Conservation (phyloP, 179 eudicot genomes). For the Sideroxylon spinosum region DNA sequence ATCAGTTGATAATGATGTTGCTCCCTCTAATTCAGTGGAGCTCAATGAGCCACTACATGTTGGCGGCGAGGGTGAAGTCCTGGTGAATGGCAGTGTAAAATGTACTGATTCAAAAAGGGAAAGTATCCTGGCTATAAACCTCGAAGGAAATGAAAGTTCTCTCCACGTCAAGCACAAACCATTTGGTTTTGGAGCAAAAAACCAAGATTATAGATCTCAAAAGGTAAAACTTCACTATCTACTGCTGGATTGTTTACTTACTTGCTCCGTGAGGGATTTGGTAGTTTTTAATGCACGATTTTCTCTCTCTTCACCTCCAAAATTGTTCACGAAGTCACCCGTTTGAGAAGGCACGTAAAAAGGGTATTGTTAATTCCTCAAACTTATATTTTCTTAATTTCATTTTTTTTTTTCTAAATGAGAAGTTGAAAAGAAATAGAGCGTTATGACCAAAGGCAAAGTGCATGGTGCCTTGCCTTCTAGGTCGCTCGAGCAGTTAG, state of each 20-base stretch:
- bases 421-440: too few species aligned
- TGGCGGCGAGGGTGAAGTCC: conserved; percentile 36
- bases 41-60: conserved; percentile 33
- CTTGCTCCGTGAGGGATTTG: not conserved
- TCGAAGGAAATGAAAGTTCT: conserved; percentile 52
- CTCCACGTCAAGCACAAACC: conserved; percentile 43
- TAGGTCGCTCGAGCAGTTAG: too few species aligned
- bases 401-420: too few species aligned
- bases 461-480: too few species aligned
- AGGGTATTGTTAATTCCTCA: not conserved
- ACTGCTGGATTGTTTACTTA: conserved; percentile 4
- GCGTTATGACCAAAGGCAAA: too few species aligned
- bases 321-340: not conserved
- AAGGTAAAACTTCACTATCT: conserved; percentile 43
- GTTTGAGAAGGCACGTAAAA: not conserved
- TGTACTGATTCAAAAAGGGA: conserved; percentile 41
- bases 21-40: conserved; percentile 29
- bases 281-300: not conserved
- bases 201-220: conserved; percentile 43
- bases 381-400: too few species aligned
- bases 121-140: conserved; percentile 34
- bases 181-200: conserved; percentile 60
- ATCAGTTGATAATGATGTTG: conserved; percentile 30
- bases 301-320: not conserved
- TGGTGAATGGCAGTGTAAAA: conserved; percentile 43